Conservation (phyloP, 495 filamentous ascomycete species). For the Podospora australis region DNA sequence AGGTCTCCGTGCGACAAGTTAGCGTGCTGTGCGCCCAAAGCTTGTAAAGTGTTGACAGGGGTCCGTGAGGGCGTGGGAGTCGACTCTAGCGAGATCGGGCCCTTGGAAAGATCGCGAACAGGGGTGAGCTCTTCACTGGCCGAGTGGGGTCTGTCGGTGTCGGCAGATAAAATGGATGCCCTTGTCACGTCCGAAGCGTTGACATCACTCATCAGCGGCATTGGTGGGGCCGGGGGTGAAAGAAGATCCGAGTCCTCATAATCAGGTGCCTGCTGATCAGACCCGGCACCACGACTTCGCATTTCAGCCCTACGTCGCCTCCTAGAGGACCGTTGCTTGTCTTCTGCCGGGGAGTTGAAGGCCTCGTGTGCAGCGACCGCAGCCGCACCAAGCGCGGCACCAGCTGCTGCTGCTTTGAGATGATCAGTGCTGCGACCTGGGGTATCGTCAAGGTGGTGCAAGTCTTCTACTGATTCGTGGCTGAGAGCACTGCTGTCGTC, state of each 20-base stretch:
- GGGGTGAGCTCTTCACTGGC: constrained; percentile 50
- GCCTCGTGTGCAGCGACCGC: constrained; percentile 26
- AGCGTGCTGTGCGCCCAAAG: constrained; percentile 42
- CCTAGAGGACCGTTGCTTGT: constrained; percentile 39
- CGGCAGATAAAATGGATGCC: constrained; percentile 79
- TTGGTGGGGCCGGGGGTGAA: constrained; percentile 51
- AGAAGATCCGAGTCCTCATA: constrained; percentile 36
- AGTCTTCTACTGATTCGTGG: constrained; percentile 32
- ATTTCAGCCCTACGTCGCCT: constrained; percentile 39
- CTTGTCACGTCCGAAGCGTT: constrained; percentile 80
- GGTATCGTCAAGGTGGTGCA: constrained; percentile 33
- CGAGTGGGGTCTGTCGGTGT: constrained; percentile 64
- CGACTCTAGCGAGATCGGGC: constrained; percentile 35
- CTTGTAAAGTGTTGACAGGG: constrained; percentile 32
- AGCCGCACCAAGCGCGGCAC: constrained; percentile 28
- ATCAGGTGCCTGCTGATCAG: constrained; percentile 26
- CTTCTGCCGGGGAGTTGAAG: constrained; percentile 36
- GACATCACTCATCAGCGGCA: constrained; percentile 81
- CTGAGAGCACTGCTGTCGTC: constrained; percentile 45
- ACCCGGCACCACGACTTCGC: constrained; percentile 25
- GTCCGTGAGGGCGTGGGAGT: constrained; percentile 36
- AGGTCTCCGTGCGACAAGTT: constrained; percentile 47
- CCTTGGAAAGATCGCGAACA: constrained; percentile 50
- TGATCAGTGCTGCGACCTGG: constrained; percentile 33
- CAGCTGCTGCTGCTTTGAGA: constrained; percentile 33